These are phyloP conservation scores for Brassica cretica DNA, from an alignment of 345 rosid genomes.

Conservation along the genomic window DNA sequence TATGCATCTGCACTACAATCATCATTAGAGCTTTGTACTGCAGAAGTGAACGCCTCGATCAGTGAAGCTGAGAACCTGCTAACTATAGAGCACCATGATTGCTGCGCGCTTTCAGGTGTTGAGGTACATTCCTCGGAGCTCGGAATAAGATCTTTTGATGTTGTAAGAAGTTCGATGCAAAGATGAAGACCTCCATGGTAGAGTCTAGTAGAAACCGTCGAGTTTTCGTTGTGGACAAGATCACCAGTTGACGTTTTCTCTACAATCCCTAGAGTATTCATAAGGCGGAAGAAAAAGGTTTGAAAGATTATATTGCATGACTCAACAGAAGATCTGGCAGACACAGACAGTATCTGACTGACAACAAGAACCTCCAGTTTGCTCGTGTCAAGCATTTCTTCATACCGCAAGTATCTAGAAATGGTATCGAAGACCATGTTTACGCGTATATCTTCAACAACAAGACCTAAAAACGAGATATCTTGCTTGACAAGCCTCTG, in stretches of 20 bases:
- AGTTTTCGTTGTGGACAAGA: slow-evolving; percentile 35
- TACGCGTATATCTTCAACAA: slow-evolving; percentile 62
- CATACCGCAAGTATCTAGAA: slow-evolving; percentile 45
- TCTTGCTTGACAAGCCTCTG: slow-evolving; percentile 60
- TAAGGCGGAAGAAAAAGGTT: slow-evolving; percentile 55
- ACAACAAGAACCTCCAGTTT: slow-evolving; percentile 59
- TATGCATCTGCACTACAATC: slow-evolving; percentile 42
- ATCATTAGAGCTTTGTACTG: slow-evolving; percentile 31
- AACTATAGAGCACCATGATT: slow-evolving; percentile 54
- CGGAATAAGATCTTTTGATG: slow-evolving; percentile 59
- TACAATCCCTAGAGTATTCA: slow-evolving; percentile 55
- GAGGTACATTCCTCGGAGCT: slow-evolving; percentile 35
- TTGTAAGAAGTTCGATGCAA: slow-evolving; percentile 64
- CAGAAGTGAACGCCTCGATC: slow-evolving; percentile 50
- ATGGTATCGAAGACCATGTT: slow-evolving; percentile 53
- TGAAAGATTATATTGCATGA: slow-evolving; percentile 67
- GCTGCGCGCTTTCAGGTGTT: slow-evolving; percentile 39
- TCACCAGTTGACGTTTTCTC: slow-evolving; percentile 38
- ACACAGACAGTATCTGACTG: slow-evolving; percentile 64
- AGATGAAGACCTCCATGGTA: slow-evolving; percentile 72
- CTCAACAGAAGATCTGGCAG: slow-evolving; percentile 59
- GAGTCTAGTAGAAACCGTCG: slow-evolving; percentile 40
- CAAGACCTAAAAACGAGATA: slow-evolving; percentile 48
- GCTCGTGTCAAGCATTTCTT: slow-evolving; percentile 49
- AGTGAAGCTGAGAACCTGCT: slow-evolving; percentile 51